phyloP scores from a whole-genome alignment of 768 basidiomycete species.

The Lyophyllum atratum region DNA sequence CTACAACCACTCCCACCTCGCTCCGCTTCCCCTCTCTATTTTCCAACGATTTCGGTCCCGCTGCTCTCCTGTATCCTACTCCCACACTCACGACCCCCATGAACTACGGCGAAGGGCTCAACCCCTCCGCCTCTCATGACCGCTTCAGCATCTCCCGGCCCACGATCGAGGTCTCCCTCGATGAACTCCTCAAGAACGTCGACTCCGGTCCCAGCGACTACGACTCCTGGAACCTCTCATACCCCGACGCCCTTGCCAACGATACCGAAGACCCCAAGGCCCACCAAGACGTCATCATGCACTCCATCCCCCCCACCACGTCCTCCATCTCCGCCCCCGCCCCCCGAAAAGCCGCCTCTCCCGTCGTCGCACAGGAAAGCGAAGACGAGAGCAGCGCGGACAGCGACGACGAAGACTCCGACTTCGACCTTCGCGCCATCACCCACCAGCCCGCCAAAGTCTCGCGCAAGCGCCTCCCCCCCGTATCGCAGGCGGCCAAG shows the following conservation, averaged over 20 bases:
- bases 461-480: conserved; percentile 28
- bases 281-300: conserved; percentile 35
- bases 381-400: conserved; percentile 35
- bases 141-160: conserved; percentile 69
- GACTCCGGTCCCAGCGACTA: conserved; percentile 30
- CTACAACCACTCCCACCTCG: conserved; percentile 22
- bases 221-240: conserved; percentile 19
- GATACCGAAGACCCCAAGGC: conserved; percentile 15
- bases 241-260: conserved; percentile 6
- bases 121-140: conserved; percentile 44
- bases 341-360: conserved; percentile 16
- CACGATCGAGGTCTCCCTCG: conserved; percentile 85
- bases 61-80: conserved; percentile 68
- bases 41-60: conserved; percentile 73
- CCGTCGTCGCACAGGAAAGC: conserved; percentile 24
- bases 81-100: conserved; percentile 67
- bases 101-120: conserved; percentile 80
- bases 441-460: conserved; percentile 20
- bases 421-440: conserved; percentile 34
- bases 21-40: conserved; percentile 79
- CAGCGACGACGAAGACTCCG: conserved; percentile 38
- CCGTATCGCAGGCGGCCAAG: conserved; percentile 43
- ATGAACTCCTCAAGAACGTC: conserved; percentile 68
- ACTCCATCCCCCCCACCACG: conserved; percentile 8
- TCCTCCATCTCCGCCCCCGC: conserved; percentile 14